phyloP scores from a whole-genome alignment of 106 monocot species.

The Dendrobium huoshanense region DNA sequence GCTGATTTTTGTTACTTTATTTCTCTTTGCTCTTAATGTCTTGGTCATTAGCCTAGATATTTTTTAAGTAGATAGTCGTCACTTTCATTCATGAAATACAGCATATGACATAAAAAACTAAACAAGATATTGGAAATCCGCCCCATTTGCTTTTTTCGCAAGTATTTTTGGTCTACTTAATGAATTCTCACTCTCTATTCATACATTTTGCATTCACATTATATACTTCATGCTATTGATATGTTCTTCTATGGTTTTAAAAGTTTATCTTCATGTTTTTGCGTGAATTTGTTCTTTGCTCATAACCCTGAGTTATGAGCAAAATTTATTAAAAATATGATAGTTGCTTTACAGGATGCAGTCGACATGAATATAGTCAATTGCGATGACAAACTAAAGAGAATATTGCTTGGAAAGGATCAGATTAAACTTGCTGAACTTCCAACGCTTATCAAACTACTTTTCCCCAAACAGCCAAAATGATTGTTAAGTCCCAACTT shows the following conservation, averaged over 20 bases:
- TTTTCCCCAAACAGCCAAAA: constrained; percentile 53
- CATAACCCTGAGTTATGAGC: neutral
- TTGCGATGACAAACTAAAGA: constrained; percentile 80
- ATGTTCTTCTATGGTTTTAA: neutral
- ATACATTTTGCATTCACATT: too few species aligned
- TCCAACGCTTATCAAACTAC: constrained; percentile 63
- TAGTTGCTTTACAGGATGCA: constrained; percentile 51
- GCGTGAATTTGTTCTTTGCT: neutral
- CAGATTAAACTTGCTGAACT: constrained; percentile 75
- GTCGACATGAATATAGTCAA: constrained; percentile 70
- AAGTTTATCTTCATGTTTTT: neutral
- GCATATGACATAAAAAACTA: too few species aligned
- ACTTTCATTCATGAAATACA: too few species aligned
- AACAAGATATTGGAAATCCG: too few species aligned
- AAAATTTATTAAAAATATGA: neutral
- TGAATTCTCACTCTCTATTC: too few species aligned
- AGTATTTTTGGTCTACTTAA: too few species aligned
- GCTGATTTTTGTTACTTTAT: too few species aligned
- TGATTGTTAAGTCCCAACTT: constrained; percentile 15
- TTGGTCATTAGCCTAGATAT: too few species aligned
- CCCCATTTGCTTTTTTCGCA: too few species aligned
- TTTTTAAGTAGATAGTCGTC: too few species aligned
- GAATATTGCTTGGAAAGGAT: constrained; percentile 59
- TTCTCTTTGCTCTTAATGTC: too few species aligned
- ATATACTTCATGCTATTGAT: too few species aligned